A percentile compares a stretch with the other conserved stretches of the same genome.
Evolutionary conservation across 2,329 filamentous ascomycete species (phyloP).

Genomic region (Aspergillus candidus): DNA sequence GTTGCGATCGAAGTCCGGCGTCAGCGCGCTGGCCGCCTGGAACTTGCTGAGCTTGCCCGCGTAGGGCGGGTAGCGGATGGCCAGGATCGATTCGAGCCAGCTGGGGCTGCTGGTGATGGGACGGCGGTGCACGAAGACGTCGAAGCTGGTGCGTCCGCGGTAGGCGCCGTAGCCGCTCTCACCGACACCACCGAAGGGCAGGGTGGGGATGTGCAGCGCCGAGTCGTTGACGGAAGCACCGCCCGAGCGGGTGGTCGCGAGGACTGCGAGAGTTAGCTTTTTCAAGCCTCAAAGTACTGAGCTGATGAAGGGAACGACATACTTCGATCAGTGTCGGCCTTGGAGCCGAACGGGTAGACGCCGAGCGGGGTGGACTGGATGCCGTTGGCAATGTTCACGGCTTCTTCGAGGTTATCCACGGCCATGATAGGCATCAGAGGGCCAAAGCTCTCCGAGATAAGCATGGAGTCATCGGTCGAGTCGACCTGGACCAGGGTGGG

Average conservation of each 20-base stretch:
- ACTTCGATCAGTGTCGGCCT: constrained; percentile 70
- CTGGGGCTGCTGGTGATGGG: constrained; percentile 53
- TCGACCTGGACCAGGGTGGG: constrained; percentile 86
- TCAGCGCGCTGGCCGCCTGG: constrained; percentile 45
- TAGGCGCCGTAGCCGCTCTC: constrained; percentile 71
- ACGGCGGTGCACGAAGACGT: constrained; percentile 57
- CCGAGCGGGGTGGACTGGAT: constrained; percentile 79
- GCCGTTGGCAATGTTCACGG: constrained; percentile 72
- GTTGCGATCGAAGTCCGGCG: constrained; percentile 56
- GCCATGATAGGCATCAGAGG: constrained; percentile 82
- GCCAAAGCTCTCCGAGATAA: constrained; percentile 82
- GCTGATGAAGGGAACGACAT: constrained; percentile 22
- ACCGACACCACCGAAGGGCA: constrained; percentile 79
- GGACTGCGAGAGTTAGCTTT: constrained; percentile 40
- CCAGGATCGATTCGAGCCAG: constrained; percentile 55
- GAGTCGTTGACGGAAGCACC: constrained; percentile 55
- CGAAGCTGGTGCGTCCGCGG: constrained; percentile 65
- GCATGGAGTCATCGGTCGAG: constrained; percentile 66
- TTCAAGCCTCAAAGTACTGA: not conserved
- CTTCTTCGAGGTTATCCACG: constrained; percentile 73
- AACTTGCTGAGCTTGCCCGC: constrained; percentile 50
- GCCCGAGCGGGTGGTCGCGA: constrained; percentile 59
- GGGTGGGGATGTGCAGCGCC: constrained; percentile 65
- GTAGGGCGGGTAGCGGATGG: constrained; percentile 57
- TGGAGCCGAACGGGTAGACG: constrained; percentile 78